Base-by-base conservation (phyloP, 2,329 filamentous ascomycete genomes). In the Aspergillus quadricinctus region DNA sequence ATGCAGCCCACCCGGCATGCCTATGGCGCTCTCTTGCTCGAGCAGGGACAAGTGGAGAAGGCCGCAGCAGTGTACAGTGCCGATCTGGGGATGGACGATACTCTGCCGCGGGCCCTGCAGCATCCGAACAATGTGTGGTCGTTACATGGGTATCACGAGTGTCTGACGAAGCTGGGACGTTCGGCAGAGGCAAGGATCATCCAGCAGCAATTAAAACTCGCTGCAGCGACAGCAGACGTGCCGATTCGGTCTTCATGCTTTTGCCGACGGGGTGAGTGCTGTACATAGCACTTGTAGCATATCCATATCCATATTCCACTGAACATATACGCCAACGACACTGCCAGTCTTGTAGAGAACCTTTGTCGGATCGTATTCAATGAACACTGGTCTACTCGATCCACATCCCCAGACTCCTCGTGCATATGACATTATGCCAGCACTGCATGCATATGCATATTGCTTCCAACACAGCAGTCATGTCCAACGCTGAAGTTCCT, bases 51-150 rank as follows among this genome's bases (percentile, higher is more conserved):
- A n/a, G 74, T 82, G 0, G 77, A 81, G 25, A 76, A 87, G 50
- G 85, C 86, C 0, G 72, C 78, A 2, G 76, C 67, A 1, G 79
- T 85, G 1, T 89, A 89, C 60, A 75, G 72, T 21, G 84, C 83
- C 0, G 86, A 89, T 63, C 68, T 89, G 14, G 86, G 86, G 0
- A 64, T 86, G 14, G 79, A 82, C 54, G 75, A 79, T n/a, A 81
- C 79, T 0, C 69, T 90, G 2, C 85, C 87, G 0, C 78, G 88
- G 21, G 82, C 87, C 0, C 76, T 84, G 50, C 82, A 83, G 59
- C 88, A 91, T 70, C 86, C 82, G 6, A 86, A 86, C 50, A 92
- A 92, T 61, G 83, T 92, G 0, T 92, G 88, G 89, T 82, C 87
- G 4, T 70, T 92, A 58, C 86, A 89, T 63, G 89, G 88, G 0